Conservation (phyloP, 176 grass and related monocot species). For the Eragrostis nindensis region DNA sequence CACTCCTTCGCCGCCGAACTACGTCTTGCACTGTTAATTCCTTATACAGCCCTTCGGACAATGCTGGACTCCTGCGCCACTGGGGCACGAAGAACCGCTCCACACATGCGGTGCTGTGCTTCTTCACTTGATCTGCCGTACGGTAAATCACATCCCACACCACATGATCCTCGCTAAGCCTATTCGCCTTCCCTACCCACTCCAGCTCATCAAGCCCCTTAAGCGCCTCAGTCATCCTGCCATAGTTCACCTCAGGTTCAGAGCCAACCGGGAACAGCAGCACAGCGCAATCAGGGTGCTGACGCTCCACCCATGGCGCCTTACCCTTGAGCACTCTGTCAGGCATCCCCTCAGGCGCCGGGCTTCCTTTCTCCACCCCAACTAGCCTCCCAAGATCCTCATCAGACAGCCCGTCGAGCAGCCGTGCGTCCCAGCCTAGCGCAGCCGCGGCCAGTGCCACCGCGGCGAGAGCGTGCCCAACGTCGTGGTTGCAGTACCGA, state of each 20-base stretch:
- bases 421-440: conserved; percentile 75
- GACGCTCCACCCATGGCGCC: conserved; percentile 69
- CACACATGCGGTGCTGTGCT: conserved; percentile 37
- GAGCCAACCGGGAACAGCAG: conserved; percentile 66
- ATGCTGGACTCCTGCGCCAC: conserved; percentile 40
- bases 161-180: conserved; percentile 84
- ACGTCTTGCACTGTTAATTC: conserved; percentile 64
- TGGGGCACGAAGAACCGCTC: conserved; percentile 56
- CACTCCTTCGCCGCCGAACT: conserved; percentile 63
- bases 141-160: conserved; percentile 89
- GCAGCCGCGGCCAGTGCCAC: conserved; percentile 58
- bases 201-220: conserved; percentile 47
- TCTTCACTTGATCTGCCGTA: conserved; percentile 78
- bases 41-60: conserved; percentile 62
- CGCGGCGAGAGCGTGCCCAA: conserved; percentile 76
- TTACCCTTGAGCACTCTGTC: conserved; percentile 41
- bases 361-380: conserved; percentile 51
- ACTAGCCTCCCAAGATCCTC: conserved; percentile 65
- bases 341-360: conserved; percentile 34
- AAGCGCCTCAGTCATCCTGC: conserved; percentile 42
- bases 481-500: conserved; percentile 94
- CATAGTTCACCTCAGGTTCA: conserved; percentile 58
- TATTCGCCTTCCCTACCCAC: conserved; percentile 67
- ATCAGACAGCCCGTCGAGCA: conserved; percentile 72
- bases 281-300: conserved; percentile 76